phyloP scores from a whole-genome alignment of 1,284 basidiomycete genomes.

The Singerocomus inundabilis region DNA sequence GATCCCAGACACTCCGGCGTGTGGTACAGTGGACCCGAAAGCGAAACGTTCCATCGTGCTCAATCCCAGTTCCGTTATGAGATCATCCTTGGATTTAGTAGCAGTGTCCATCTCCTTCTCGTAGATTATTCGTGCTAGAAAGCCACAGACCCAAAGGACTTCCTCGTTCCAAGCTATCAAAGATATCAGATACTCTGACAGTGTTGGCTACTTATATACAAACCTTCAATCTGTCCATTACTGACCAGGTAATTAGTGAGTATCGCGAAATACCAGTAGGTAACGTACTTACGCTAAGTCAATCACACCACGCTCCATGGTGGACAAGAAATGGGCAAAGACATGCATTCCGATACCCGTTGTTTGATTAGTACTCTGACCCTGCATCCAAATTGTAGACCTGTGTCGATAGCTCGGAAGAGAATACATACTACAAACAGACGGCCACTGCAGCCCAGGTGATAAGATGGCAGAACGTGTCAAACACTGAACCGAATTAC shows the following conservation, averaged over 20 bases:
- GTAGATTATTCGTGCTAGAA: constrained; percentile 81
- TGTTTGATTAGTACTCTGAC: constrained; percentile 85
- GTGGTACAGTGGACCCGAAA: constrained; percentile 81
- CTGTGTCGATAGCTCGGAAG: neutral
- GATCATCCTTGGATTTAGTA: constrained; percentile 39
- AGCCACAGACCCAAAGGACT: constrained; percentile 78
- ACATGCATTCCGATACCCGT: constrained; percentile 92
- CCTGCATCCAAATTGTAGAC: constrained; percentile 37
- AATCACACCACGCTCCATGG: constrained; percentile 92
- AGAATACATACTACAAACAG: constrained; percentile 69
- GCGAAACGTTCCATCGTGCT: constrained; percentile 88
- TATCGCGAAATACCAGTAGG: neutral
- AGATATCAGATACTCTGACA: neutral
- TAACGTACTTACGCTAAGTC: constrained; percentile 71
- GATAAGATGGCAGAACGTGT: neutral
- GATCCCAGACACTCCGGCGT: constrained; percentile 68
- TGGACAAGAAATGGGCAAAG: constrained; percentile 90
- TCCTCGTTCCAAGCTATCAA: constrained; percentile 81
- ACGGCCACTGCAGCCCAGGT: constrained; percentile 23
- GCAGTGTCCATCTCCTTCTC: constrained; percentile 71
- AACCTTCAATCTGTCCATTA: constrained; percentile 73
- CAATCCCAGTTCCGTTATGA: constrained; percentile 58
- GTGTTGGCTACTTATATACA: constrained; percentile 21
- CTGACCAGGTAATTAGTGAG: constrained; percentile 36
- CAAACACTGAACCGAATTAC: neutral